These are phyloP conservation scores for Handroanthus guayacan DNA, from an alignment of 257 asterid genomes.

Conservation along the genomic window DNA sequence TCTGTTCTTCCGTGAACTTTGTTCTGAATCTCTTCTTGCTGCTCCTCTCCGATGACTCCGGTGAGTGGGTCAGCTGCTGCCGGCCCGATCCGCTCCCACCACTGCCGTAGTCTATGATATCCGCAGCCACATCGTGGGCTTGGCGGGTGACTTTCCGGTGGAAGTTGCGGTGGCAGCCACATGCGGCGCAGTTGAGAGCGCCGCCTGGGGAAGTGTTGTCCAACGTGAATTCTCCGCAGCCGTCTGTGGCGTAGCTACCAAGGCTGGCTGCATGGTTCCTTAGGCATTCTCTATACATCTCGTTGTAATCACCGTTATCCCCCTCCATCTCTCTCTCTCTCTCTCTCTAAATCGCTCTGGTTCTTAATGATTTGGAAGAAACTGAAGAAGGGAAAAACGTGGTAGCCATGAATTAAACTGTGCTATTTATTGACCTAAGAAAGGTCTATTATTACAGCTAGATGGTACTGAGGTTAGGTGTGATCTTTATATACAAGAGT, in stretches of 20 bases:
- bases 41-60: conserved; percentile 41
- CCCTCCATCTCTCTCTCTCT: conserved; percentile 51
- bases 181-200: conserved; percentile 65
- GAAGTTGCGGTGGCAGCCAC: conserved; percentile 82
- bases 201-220: conserved; percentile 38
- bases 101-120: conserved; percentile 33
- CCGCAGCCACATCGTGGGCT: conserved; percentile 22
- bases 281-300: conserved; percentile 61
- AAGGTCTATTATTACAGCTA: neutral
- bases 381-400: conserved; percentile 39
- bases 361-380: conserved; percentile 20
- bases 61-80: conserved; percentile 22
- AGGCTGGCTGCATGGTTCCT: conserved; percentile 85
- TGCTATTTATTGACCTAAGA: conserved; percentile 33
- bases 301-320: conserved; percentile 38
- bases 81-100: conserved; percentile 13
- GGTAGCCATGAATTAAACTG: conserved; percentile 52
- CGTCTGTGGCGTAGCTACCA: conserved; percentile 84
- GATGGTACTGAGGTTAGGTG: neutral
- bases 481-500: neutral
- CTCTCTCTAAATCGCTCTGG: conserved; percentile 21
- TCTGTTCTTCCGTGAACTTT: conserved; percentile 72
- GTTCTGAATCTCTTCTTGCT: conserved; percentile 71
- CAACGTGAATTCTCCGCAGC: conserved; percentile 71
- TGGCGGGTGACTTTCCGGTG: conserved; percentile 53